Evolutionary conservation across 2,329 filamentous ascomycete genomes (phyloP).

Genomic region (Cylindrodendrum hubeiense): DNA sequence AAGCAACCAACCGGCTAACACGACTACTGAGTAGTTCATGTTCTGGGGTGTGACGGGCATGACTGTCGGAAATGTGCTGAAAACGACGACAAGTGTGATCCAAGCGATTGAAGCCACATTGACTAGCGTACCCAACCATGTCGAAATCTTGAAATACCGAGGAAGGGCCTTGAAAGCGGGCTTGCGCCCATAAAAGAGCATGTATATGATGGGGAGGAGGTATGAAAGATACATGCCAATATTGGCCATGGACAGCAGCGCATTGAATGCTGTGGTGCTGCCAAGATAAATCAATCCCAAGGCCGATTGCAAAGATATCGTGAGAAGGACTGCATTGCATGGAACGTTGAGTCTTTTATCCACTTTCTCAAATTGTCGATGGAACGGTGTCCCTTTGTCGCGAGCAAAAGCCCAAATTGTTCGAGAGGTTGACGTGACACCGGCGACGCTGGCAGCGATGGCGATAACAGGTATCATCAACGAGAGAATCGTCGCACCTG

Average conservation of each 20-base stretch:
- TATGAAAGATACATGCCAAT: conserved; percentile 17
- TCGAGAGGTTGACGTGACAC: conserved; percentile 50
- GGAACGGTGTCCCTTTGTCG: conserved; percentile 52
- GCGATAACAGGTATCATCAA: conserved; percentile 42
- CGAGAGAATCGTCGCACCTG: conserved; percentile 44
- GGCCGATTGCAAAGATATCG: conserved; percentile 39
- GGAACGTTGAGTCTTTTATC: conserved; percentile 48
- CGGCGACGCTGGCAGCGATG: conserved; percentile 45
- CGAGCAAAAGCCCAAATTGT: conserved; percentile 54
- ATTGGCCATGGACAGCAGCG: conserved; percentile 20
- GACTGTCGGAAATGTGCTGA: conserved; percentile 56
- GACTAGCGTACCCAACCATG: conserved; percentile 46
- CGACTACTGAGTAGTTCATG: conserved; percentile 59
- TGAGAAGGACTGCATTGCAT: conserved; percentile 40
- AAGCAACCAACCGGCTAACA: conserved; percentile 52
- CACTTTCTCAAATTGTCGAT: conserved; percentile 52
- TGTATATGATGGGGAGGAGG: conserved; percentile 4
- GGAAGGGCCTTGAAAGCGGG: conserved; percentile 43
- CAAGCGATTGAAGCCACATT: conserved; percentile 56
- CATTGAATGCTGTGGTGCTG: conserved; percentile 18
- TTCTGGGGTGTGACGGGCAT: conserved; percentile 53
- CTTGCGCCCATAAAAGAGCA: background rate
- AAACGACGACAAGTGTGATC: conserved; percentile 55
- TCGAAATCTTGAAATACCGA: no score
- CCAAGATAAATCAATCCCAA: conserved; percentile 15